Conservation (phyloP, 768 basidiomycete genomes). For the Lanmaoa rubissima region DNA sequence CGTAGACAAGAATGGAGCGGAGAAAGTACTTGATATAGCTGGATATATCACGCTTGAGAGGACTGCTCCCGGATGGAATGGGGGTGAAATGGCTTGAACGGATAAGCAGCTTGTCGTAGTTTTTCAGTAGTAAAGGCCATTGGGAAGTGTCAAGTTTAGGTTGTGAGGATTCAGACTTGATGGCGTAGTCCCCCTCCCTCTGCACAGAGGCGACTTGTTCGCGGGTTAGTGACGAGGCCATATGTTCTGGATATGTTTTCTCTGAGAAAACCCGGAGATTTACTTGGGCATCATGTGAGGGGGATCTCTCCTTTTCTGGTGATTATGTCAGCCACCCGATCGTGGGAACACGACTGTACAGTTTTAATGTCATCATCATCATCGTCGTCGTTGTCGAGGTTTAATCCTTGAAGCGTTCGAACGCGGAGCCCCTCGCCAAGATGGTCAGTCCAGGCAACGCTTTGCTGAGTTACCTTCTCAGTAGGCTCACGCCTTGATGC, state of each 20-base stretch:
- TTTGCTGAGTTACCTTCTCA: slow-evolving; percentile 92
- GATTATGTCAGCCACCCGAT: slow-evolving; percentile 8
- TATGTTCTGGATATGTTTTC: slow-evolving; percentile 4
- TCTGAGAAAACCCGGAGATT: slow-evolving; percentile 17
- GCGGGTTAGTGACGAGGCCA: slow-evolving; percentile 45
- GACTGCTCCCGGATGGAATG: slow-evolving; percentile 90
- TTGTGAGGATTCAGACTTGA: slow-evolving; percentile 72
- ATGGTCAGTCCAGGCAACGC: slow-evolving; percentile 78
- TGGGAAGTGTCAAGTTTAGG: slow-evolving; percentile 91
- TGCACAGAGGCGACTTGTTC: slow-evolving; percentile 75
- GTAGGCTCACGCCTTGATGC: slow-evolving; percentile 69
- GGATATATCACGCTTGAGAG: slow-evolving; percentile 90
- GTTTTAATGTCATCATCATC: slow-evolving; percentile 33
- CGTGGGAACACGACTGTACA: slow-evolving; percentile 49
- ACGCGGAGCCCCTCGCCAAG: slow-evolving; percentile 32
- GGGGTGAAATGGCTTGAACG: slow-evolving; percentile 98
- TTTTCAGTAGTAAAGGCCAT: slow-evolving; percentile 98
- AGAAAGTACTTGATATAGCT: slow-evolving; percentile 82
- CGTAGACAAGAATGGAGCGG: background rate
- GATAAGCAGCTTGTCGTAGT: slow-evolving; percentile 95
- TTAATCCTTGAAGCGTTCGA: background rate
- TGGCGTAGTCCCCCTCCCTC: slow-evolving; percentile 70
- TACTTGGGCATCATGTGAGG: slow-evolving; percentile 4
- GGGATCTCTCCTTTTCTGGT: slow-evolving; percentile 5
- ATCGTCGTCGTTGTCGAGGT: background rate